Percentiles rank a stretch among this genome's conserved stretches.
Evolutionary conservation across 2,329 filamentous ascomycete species (phyloP).

Genomic region (Colletotrichum coccodes): DNA sequence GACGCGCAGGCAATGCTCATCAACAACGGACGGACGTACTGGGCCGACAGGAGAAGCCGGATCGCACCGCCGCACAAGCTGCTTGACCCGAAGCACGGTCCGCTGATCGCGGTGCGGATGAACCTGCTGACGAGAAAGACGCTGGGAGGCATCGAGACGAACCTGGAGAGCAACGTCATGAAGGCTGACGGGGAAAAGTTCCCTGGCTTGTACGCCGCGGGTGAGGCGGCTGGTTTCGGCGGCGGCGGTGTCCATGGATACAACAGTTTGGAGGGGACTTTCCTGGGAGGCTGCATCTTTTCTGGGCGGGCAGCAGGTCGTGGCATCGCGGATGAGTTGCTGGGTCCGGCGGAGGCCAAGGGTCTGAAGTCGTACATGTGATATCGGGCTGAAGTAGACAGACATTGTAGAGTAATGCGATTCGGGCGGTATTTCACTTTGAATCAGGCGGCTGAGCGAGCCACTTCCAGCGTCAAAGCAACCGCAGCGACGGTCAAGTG

Average conservation of each 20-base stretch:
- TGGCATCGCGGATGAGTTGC: conserved; percentile 61
- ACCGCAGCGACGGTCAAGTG: too few species aligned
- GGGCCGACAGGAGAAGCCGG: conserved; percentile 61
- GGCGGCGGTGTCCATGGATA: conserved; percentile 72
- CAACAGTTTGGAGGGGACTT: conserved; percentile 70
- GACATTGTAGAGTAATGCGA: background rate
- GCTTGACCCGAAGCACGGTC: conserved; percentile 64
- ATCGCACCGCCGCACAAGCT: conserved; percentile 64
- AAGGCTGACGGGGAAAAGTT: conserved; percentile 58
- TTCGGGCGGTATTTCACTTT: background rate
- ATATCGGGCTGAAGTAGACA: too few species aligned
- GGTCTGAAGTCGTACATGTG: conserved; percentile 8
- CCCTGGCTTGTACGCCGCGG: conserved; percentile 67
- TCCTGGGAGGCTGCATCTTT: conserved; percentile 71
- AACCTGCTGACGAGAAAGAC: conserved; percentile 71
- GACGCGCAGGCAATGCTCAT: conserved; percentile 72
- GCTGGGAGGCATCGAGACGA: conserved; percentile 69
- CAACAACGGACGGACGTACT: conserved; percentile 65
- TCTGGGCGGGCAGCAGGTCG: conserved; percentile 67
- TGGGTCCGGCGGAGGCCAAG: conserved; percentile 25
- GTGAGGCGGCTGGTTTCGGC: conserved; percentile 69
- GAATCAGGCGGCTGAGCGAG: too few species aligned
- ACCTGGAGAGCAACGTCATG: conserved; percentile 66
- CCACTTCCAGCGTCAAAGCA: too few species aligned
- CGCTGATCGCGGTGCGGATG: conserved; percentile 69